Conservation (phyloP, 371 early-diverging fungal genomes). For the Caulochytrium protostelioides region DNA sequence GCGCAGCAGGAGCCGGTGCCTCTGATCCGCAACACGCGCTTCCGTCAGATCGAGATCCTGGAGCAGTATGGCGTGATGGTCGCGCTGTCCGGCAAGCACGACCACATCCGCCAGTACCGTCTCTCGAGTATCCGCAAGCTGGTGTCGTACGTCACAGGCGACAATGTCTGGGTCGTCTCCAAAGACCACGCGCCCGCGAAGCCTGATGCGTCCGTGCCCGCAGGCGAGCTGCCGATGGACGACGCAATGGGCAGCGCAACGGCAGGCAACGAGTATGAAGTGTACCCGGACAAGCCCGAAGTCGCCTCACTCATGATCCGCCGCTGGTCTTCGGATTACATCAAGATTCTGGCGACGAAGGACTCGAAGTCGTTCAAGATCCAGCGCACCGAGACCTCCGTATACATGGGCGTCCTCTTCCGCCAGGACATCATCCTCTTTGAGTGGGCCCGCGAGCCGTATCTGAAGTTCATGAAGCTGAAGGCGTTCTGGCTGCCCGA, state of each 20-base stretch:
- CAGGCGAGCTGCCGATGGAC: too few relatives aligned
- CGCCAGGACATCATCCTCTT: conserved; percentile 23
- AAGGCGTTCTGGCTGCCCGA: conserved; percentile 40
- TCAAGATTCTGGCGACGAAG: conserved; percentile 26
- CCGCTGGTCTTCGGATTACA: conserved; percentile 27
- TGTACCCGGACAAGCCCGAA: neutral
- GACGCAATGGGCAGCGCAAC: too few relatives aligned
- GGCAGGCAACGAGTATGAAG: too few relatives aligned
- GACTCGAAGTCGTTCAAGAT: conserved; percentile 23
- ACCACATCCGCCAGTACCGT: conserved; percentile 31
- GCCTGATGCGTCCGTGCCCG: neutral
- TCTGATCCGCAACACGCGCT: conserved; percentile 21
- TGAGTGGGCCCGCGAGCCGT: conserved; percentile 37
- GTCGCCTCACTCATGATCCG: neutral
- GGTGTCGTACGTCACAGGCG: conserved; percentile 17
- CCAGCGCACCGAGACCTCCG: conserved; percentile 22
- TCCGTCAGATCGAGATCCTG: conserved; percentile 27
- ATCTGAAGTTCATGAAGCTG: conserved; percentile 34
- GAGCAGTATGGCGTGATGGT: conserved; percentile 28
- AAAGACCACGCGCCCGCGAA: neutral
- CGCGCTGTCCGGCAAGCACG: conserved; percentile 28
- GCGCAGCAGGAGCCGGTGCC: conserved; percentile 18
- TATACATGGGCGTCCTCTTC: conserved; percentile 24
- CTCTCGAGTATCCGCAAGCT: conserved; percentile 20
- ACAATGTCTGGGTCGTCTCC: neutral